These are phyloP conservation scores for Tylopilus cervinicoccineus DNA, from an alignment of 768 basidiomycete species.

Conservation along the genomic window DNA sequence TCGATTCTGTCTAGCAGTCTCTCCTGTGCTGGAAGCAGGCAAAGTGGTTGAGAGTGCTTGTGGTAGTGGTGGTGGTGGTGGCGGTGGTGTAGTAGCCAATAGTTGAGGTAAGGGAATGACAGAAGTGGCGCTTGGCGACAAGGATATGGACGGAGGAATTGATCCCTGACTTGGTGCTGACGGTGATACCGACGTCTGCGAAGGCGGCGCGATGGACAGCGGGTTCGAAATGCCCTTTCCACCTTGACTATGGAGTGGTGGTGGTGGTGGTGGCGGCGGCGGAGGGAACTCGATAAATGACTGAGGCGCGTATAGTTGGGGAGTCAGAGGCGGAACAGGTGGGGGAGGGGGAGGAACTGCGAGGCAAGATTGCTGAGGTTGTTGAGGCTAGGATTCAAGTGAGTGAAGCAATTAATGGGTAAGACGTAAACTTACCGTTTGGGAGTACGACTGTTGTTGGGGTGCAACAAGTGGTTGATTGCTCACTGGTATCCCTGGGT, in stretches of 20 bases:
- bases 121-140: not conserved
- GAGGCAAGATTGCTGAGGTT: constrained; percentile 12
- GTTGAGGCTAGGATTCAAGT: constrained; percentile 2
- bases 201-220: constrained; percentile 1
- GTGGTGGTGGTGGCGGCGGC: constrained; percentile 9
- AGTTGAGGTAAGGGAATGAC: constrained; percentile 14
- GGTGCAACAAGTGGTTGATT: not conserved
- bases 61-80: constrained; percentile 19
- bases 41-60: not conserved
- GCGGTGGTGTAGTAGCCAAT: constrained; percentile 19
- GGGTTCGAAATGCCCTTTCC: not conserved
- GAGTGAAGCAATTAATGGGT: not conserved
- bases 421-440: constrained; percentile 8
- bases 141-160: constrained; percentile 5
- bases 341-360: constrained; percentile 20
- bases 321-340: constrained; percentile 10
- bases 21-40: constrained; percentile 21
- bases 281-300: constrained; percentile 20
- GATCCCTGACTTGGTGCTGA: constrained; percentile 6
- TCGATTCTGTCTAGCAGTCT: constrained; percentile 36
- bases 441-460: constrained; percentile 6
- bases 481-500: constrained; percentile 9
- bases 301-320: constrained; percentile 11
- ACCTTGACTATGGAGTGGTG: constrained; percentile 7
- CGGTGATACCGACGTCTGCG: constrained; percentile 1